These are phyloP conservation scores for Solanum hybrid DNA, from an alignment of 305 asterid species.

Conservation along the genomic window DNA sequence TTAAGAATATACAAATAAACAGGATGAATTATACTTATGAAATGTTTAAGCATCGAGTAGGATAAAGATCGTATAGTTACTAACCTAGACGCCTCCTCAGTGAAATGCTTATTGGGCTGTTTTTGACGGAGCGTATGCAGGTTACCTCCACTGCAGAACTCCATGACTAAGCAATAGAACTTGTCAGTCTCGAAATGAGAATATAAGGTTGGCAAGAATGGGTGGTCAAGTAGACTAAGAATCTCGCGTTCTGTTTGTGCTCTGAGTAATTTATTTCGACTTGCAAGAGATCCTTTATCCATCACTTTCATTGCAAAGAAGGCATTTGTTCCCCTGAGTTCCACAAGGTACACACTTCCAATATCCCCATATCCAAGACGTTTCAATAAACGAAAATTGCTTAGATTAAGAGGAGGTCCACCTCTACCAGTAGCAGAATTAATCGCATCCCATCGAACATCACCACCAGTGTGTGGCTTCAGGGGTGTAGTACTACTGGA, in stretches of 20 bases:
- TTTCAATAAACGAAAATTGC: conserved; percentile 66
- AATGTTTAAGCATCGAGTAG: background rate
- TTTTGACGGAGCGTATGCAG: conserved; percentile 85
- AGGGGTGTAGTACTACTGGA: conserved; percentile 27
- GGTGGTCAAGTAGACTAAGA: conserved; percentile 83
- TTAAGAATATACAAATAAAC: background rate
- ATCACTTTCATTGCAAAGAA: conserved; percentile 93
- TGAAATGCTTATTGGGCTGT: conserved; percentile 74
- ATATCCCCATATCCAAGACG: conserved; percentile 89
- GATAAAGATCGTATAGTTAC: background rate
- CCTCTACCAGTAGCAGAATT: conserved; percentile 45
- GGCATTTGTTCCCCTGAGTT: conserved; percentile 55
- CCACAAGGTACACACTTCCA: conserved; percentile 90
- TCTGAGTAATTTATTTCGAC: conserved; percentile 72
- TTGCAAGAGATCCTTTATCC: conserved; percentile 88
- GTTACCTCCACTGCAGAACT: conserved; percentile 93
- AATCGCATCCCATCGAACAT: conserved; percentile 84
- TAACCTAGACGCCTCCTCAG: conserved; percentile 82
- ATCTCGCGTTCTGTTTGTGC: conserved; percentile 91
- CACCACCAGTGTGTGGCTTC: conserved; percentile 89
- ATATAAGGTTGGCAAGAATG: conserved; percentile 78
- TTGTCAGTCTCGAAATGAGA: conserved; percentile 86
- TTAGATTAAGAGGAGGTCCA: conserved; percentile 48
- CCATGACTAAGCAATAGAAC: conserved; percentile 85
- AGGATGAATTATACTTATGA: background rate